phyloP scores from a whole-genome alignment of 192 early-diverging fungal species.

The Backusella australiensis region DNA sequence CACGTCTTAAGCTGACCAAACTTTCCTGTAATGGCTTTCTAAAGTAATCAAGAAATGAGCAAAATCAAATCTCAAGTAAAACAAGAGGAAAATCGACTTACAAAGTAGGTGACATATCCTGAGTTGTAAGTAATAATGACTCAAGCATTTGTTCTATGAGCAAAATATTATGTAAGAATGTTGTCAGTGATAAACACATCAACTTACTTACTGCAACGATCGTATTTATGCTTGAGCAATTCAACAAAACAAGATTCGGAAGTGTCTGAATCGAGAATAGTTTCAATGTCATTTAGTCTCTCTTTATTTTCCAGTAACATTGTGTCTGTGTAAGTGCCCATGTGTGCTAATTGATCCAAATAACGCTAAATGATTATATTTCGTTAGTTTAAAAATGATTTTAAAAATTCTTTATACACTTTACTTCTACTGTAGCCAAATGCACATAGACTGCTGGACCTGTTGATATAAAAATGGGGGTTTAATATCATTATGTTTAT shows the following conservation, averaged over 20 bases:
- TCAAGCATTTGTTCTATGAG: not conserved
- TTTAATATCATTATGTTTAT: not conserved
- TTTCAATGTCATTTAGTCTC: constrained; percentile 56
- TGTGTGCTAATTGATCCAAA: constrained; percentile 34
- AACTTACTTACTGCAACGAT: constrained; percentile 33
- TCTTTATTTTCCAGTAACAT: constrained; percentile 60
- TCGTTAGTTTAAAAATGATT: not conserved
- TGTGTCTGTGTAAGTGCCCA: constrained; percentile 43
- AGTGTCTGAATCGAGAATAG: constrained; percentile 52
- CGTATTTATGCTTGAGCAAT: constrained; percentile 43
- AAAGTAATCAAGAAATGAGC: not conserved
- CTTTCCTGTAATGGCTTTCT: constrained; percentile 68
- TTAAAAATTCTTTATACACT: constrained; percentile 8
- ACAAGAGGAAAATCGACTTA: not conserved
- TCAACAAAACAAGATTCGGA: constrained; percentile 38
- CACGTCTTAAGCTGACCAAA: constrained; percentile 67
- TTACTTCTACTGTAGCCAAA: constrained; percentile 71
- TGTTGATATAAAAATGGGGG: not conserved
- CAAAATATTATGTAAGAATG: not conserved
- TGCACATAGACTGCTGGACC: constrained; percentile 73
- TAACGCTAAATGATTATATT: constrained; percentile 20
- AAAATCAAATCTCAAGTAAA: not conserved
- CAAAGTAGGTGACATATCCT: constrained; percentile 53
- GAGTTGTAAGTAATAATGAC: constrained; percentile 9
- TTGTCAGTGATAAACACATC: not conserved